A percentile compares a stretch with the other conserved stretches of the same genome.
Conservation (phyloP, 2,329 filamentous ascomycete genomes). For the Xenosphaeropsis pyriputrescens region DNA sequence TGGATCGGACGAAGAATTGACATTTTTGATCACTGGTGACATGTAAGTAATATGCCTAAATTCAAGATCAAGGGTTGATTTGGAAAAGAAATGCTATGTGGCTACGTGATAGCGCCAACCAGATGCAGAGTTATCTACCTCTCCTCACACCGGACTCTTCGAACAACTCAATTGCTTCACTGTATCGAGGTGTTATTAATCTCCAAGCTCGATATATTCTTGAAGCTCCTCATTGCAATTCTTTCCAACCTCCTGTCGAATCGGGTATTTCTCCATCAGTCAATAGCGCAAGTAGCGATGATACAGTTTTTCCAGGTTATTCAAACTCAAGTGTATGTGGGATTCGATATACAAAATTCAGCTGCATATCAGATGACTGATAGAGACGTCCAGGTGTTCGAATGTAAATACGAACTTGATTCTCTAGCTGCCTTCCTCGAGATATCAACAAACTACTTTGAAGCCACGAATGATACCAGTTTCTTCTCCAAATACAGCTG, state of each 20-base stretch:
- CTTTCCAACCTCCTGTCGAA: slow-evolving; percentile 73
- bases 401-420: slow-evolving; percentile 95
- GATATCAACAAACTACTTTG: slow-evolving; percentile 67
- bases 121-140: slow-evolving; percentile 55
- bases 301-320: slow-evolving; percentile 55
- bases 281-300: slow-evolving; percentile 42
- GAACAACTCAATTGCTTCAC: slow-evolving; percentile 43
- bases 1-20: slow-evolving; percentile 45
- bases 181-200: slow-evolving; percentile 60
- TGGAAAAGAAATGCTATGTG: slow-evolving; percentile 84
- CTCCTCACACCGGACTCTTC: slow-evolving; percentile 38
- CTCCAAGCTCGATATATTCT: slow-evolving; percentile 54
- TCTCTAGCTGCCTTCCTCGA: slow-evolving; percentile 78
- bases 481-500: slow-evolving; percentile 65
- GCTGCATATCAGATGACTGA: slow-evolving; percentile 20
- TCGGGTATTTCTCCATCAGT: slow-evolving; percentile 45
- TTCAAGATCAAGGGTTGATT: slow-evolving; percentile 41
- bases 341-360: no score
- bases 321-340: no score
- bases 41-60: slow-evolving; percentile 20
- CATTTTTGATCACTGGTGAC: slow-evolving; percentile 42
- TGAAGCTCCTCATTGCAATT: slow-evolving; percentile 70
- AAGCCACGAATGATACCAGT: slow-evolving; percentile 52
- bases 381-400: slow-evolving; percentile 54
- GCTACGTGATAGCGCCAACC: slow-evolving; percentile 71